Conservation (phyloP, 768 basidiomycete genomes). For the Kwoniella dendrophila region DNA sequence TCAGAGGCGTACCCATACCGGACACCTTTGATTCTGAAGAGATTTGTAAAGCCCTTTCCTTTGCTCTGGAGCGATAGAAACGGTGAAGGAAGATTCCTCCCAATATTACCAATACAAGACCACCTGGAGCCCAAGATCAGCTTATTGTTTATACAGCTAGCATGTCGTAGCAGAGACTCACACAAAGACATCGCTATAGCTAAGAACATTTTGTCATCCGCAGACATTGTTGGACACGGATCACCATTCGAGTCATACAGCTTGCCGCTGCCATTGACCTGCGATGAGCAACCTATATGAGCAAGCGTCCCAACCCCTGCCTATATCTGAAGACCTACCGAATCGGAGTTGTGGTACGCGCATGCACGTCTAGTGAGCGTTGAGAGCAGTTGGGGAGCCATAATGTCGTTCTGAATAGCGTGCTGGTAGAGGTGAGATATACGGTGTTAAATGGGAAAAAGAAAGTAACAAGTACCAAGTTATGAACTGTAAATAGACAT, state of each 20-base stretch:
- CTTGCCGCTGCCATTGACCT: conserved; percentile 19
- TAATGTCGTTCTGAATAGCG: background rate
- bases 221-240: conserved; percentile 21
- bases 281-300: background rate
- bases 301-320: background rate
- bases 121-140: conserved; percentile 11
- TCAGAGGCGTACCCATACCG: conserved; percentile 27
- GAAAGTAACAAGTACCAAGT: background rate
- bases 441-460: no score
- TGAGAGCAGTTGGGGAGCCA: conserved; percentile 13
- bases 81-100: conserved; percentile 15
- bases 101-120: conserved; percentile 16
- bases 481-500: no score
- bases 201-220: conserved; percentile 32
- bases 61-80: background rate
- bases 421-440: no score
- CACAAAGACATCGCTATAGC: conserved; percentile 29
- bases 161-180: background rate
- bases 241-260: conserved; percentile 34
- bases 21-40: conserved; percentile 24
- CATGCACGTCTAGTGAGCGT: conserved; percentile 13
- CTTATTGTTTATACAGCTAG: background rate
- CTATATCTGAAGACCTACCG: conserved; percentile 16
- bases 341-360: conserved; percentile 23
- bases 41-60: conserved; percentile 7